Evolutionary conservation across 2,329 filamentous ascomycete species (phyloP), one percentile per base, ranked within the genome.

Genomic region (Fusarium armeniacum): DNA sequence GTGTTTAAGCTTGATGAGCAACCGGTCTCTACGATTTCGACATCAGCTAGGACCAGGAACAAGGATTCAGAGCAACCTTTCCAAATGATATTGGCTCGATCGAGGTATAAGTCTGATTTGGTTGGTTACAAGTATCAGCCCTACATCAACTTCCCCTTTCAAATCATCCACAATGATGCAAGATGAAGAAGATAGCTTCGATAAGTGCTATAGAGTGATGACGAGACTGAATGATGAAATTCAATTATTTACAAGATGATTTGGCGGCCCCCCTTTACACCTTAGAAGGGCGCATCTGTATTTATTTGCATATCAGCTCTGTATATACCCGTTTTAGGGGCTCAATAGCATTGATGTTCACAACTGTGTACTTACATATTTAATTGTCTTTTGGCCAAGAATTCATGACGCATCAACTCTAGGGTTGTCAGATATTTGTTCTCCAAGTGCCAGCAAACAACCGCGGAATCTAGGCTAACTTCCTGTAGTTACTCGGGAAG

Each of bases 391-490:
- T 36, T 20, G n/a, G 45, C 15, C 9, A 28, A 6, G 32, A 44
- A 47, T 41, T 33, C 33, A 58, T 65, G 55, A 62, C 44, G 43
- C 44, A 58, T 50, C 35, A 62, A 51, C 32, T 28, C 12, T 45
- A 8, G 35, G 6, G 10, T 57, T 35, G 30, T n/a, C 24, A 58
- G 26, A 22, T 18, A 53, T n/a, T 53, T 35, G 22, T 28, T 33
- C 9, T 7, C 13, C 43, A 6, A 36, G n/a, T 26, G 16, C 20
- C 33, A 20, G 26, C 13, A 45, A 38, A 20, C 8, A 24, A 26
- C 32, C 13, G n/a, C 11, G 15, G 28, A n/a, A 16, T 33, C 26
- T 24, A 35, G n/a, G 28, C 10, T 20, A 24, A 22, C 32, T 26
- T 26, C 10, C 16, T 28, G 38, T 16, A 26, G 40, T 30, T 35